Evolutionary conservation across 257 asterid species (phyloP).

Genomic region (Plantago elongata): DNA sequence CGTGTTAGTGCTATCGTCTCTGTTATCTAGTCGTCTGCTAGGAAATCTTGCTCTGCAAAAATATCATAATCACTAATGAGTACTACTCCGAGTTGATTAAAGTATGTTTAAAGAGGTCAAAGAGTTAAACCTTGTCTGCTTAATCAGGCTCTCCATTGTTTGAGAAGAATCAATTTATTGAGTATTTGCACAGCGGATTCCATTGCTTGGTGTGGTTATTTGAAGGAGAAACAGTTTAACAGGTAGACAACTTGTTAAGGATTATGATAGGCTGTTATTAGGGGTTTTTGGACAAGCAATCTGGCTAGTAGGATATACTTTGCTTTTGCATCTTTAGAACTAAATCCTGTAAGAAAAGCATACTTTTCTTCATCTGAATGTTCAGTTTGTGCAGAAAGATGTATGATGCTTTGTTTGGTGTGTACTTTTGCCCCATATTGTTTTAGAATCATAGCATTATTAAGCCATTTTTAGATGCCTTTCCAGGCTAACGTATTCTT

Average conservation of each 20-base stretch:
- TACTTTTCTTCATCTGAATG: conserved; percentile 37
- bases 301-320: conserved; percentile 31
- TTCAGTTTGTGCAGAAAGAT: background rate
- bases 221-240: conserved; percentile 21
- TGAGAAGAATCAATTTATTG: conserved; percentile 2
- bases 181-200: background rate
- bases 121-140: conserved; percentile 45
- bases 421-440: background rate
- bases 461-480: too few species aligned
- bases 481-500: too few species aligned
- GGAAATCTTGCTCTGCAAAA: conserved; percentile 26
- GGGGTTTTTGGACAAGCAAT: conserved; percentile 10
- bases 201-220: conserved; percentile 21
- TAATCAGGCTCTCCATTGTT: conserved; percentile 31
- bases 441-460: background rate
- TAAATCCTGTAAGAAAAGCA: conserved; percentile 27
- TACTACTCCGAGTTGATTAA: too few species aligned
- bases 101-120: conserved; percentile 7
- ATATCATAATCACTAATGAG: background rate
- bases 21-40: conserved; percentile 19
- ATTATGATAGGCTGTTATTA: conserved; percentile 21
- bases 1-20: conserved; percentile 22
- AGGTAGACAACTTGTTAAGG: conserved; percentile 10
- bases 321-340: conserved; percentile 32
- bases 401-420: background rate